These are phyloP conservation scores for Luzula sylvatica DNA, from an alignment of 176 grass and related monocot species.

Conservation along the genomic window DNA sequence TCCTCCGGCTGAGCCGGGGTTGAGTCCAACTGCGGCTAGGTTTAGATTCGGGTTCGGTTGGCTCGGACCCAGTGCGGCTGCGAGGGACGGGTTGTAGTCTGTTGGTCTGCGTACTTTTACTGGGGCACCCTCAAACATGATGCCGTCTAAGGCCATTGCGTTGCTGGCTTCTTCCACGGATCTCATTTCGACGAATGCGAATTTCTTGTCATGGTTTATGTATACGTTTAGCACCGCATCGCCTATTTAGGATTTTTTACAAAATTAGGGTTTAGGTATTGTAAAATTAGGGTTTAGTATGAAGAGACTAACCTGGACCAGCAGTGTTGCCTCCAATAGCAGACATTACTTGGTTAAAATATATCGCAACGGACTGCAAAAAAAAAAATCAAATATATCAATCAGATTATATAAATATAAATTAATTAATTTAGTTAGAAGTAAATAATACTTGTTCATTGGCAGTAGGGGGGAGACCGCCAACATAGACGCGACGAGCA, in stretches of 20 bases:
- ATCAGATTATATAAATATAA: not conserved
- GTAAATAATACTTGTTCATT: conserved; percentile 63
- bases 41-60: conserved; percentile 96
- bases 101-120: conserved; percentile 93
- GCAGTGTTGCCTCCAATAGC: conserved; percentile 93
- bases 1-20: conserved; percentile 78
- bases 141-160: conserved; percentile 95
- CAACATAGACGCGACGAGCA: conserved; percentile 93
- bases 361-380: conserved; percentile 84
- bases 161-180: conserved; percentile 99
- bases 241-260: conserved; percentile 21
- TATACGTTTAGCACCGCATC: conserved; percentile 99
- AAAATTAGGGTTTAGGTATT: not conserved
- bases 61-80: conserved; percentile 81
- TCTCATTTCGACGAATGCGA: conserved; percentile 99
- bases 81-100: conserved; percentile 92
- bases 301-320: conserved; percentile 57
- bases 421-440: not conserved
- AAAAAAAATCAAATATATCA: conserved; percentile 10
- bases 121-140: conserved; percentile 91
- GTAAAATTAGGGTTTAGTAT: not conserved
- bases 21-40: conserved; percentile 82
- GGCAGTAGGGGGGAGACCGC: conserved; percentile 88
- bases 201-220: conserved; percentile 99
- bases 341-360: conserved; percentile 93